A percentile compares a stretch with the other conserved stretches of the same genome.
These are phyloP conservation scores for Globisporangium megalacanthum DNA, from an alignment of 352 stramenopile genomes.

Conservation along the genomic window DNA sequence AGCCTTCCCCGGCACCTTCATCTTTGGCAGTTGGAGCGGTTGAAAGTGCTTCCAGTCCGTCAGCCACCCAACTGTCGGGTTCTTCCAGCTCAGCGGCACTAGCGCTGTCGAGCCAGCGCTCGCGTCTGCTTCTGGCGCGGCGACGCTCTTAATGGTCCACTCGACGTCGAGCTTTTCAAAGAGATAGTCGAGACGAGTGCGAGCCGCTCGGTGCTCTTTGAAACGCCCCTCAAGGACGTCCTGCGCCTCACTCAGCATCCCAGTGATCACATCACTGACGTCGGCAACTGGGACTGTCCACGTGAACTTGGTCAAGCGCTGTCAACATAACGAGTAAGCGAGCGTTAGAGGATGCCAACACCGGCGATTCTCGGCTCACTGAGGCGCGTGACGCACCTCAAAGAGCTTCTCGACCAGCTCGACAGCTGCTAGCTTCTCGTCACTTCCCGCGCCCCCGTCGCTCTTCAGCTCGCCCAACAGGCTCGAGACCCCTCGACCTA, in stretches of 20 bases:
- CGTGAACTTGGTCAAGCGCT: constrained; percentile 65
- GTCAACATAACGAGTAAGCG: not conserved
- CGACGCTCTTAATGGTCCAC: constrained; percentile 48
- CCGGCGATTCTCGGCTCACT: no score
- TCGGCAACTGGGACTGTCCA: constrained; percentile 56
- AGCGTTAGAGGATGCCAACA: no score
- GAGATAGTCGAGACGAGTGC: constrained; percentile 30
- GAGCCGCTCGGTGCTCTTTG: constrained; percentile 42
- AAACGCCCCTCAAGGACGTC: constrained; percentile 31
- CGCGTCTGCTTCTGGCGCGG: not conserved
- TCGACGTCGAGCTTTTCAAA: constrained; percentile 67
- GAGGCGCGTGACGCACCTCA: constrained; percentile 1
- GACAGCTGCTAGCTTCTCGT: constrained; percentile 7
- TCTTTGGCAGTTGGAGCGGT: constrained; percentile 51
- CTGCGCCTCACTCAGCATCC: constrained; percentile 57
- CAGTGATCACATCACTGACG: constrained; percentile 42
- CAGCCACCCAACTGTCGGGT: constrained; percentile 69
- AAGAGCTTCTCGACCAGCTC: constrained; percentile 15
- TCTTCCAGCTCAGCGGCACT: constrained; percentile 38
- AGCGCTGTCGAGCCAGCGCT: not conserved
- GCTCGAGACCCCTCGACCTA: constrained; percentile 32
- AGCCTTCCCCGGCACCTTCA: constrained; percentile 49
- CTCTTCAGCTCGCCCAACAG: constrained; percentile 30
- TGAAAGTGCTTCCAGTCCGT: constrained; percentile 67
- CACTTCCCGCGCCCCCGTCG: constrained; percentile 2